Conservation (phyloP, 2,329 filamentous ascomycete genomes). For the Xylariaceae sp. region DNA sequence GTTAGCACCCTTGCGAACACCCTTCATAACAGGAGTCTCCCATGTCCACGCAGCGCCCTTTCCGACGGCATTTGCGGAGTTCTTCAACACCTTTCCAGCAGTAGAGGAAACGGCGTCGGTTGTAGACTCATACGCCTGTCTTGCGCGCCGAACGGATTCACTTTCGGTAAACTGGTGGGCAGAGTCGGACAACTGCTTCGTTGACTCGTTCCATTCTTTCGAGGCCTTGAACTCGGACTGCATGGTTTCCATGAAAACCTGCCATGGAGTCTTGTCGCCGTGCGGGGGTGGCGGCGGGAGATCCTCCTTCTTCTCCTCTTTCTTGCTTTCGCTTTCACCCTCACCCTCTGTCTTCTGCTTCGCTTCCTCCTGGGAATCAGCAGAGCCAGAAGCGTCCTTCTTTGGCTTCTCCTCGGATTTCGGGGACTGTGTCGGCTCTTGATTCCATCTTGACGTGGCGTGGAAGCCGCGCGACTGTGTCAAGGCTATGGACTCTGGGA, state of each 20-base stretch:
- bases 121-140: constrained; percentile 80
- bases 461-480: constrained; percentile 38
- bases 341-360: constrained; percentile 43
- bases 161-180: constrained; percentile 91
- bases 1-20: constrained; percentile 77
- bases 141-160: constrained; percentile 79
- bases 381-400: constrained; percentile 28
- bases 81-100: constrained; percentile 74
- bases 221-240: constrained; percentile 90
- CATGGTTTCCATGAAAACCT: constrained; percentile 97
- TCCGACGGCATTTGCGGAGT: constrained; percentile 79
- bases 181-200: constrained; percentile 84
- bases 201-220: constrained; percentile 98
- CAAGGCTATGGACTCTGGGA: constrained; percentile 38
- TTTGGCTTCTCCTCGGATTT: constrained; percentile 34
- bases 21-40: constrained; percentile 92
- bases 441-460: constrained; percentile 32
- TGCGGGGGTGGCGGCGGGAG: constrained; percentile 86
- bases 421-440: constrained; percentile 27
- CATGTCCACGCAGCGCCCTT: constrained; percentile 94
- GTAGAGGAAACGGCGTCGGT: constrained; percentile 76
- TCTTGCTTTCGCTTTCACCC: constrained; percentile 43
- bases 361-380: constrained; percentile 42
- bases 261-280: constrained; percentile 97
- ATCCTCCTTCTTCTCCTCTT: constrained; percentile 60